Conservation (phyloP, 768 basidiomycete genomes). For the Auricularia sp. region DNA sequence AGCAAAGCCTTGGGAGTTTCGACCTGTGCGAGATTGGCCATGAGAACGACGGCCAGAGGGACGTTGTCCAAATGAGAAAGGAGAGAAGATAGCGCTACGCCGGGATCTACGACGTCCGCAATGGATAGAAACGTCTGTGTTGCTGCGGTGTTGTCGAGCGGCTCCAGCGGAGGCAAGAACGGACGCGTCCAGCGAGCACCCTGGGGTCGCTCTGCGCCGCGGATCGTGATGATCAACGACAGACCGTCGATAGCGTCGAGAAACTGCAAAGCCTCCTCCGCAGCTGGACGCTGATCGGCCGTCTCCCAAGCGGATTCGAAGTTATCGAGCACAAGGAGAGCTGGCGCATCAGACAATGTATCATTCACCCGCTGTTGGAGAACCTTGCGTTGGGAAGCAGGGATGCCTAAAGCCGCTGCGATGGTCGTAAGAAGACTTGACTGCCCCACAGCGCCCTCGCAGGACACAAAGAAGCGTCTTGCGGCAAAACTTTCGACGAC, state of each 20-base stretch:
- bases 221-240: neutral
- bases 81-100: neutral
- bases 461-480: slow-evolving; percentile 26
- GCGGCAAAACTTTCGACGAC: slow-evolving; percentile 17
- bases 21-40: neutral
- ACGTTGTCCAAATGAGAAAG: neutral
- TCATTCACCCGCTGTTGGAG: neutral
- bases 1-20: neutral
- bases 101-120: neutral
- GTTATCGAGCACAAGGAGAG: neutral
- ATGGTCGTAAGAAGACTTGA: neutral
- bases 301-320: slow-evolving; percentile 1
- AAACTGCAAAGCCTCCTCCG: neutral
- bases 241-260: neutral
- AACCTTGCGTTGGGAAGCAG: no score
- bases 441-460: slow-evolving; percentile 11
- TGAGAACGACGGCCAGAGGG: neutral
- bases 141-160: neutral
- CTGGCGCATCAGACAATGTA: slow-evolving; percentile 6
- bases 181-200: neutral
- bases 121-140: neutral
- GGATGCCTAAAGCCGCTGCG: neutral
- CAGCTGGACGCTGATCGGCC: neutral
- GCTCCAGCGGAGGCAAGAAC: neutral
- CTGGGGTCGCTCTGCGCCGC: neutral